A percentile compares a stretch with the other conserved stretches of the same genome.
These are phyloP conservation scores for Brassica rapa DNA, from an alignment of 345 rosid genomes.

Conservation along the genomic window DNA sequence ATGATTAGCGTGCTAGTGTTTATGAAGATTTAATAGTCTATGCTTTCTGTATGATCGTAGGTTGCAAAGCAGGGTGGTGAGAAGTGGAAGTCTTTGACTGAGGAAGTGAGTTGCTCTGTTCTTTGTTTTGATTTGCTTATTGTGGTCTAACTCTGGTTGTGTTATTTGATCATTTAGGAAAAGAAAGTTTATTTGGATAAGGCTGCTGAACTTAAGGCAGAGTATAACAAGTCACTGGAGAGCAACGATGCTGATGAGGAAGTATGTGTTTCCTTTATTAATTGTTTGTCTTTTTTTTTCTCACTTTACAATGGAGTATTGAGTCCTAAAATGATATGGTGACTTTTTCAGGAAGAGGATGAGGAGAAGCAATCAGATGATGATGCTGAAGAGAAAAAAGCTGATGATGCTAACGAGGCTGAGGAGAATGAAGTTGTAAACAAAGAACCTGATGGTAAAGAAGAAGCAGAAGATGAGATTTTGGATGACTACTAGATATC, in stretches of 20 bases:
- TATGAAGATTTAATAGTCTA: neutral
- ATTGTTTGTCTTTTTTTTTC: neutral
- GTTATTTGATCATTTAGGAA: constrained; percentile 47
- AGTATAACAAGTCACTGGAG: constrained; percentile 52
- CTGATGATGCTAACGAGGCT: constrained; percentile 8
- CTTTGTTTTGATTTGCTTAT: neutral
- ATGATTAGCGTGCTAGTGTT: neutral
- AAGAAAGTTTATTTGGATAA: constrained; percentile 68
- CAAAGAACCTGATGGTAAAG: constrained; percentile 38
- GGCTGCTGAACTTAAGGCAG: constrained; percentile 76
- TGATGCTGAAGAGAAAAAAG: constrained; percentile 44
- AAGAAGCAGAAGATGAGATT: constrained; percentile 42
- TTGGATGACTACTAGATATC: constrained; percentile 47
- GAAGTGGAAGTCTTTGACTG: constrained; percentile 76
- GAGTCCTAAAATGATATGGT: neutral
- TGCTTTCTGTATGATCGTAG: constrained; percentile 33
- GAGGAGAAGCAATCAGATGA: constrained; percentile 42
- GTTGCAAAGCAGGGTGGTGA: constrained; percentile 83
- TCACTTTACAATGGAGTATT: neutral
- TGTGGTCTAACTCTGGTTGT: constrained; percentile 3
- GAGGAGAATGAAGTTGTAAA: constrained; percentile 43
- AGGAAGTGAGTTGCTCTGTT: constrained; percentile 56
- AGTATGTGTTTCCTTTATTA: constrained; percentile 29
- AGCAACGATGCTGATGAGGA: constrained; percentile 45
- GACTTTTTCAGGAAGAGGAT: constrained; percentile 43